phyloP scores from a whole-genome alignment of 2,329 filamentous ascomycete genomes.

The Ophiognomonia clavigignenti-juglandacearum region DNA sequence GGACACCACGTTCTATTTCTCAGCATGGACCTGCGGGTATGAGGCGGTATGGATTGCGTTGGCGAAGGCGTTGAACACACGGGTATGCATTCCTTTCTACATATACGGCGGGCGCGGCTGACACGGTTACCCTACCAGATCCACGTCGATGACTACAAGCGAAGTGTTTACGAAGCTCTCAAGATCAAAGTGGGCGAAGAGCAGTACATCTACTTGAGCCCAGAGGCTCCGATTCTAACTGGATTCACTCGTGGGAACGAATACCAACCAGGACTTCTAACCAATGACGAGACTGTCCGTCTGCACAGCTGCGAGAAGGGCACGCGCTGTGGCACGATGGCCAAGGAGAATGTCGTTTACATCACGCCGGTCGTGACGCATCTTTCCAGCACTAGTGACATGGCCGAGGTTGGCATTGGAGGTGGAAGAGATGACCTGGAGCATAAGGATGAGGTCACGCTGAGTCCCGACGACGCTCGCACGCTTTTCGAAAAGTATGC shows the following conservation, averaged over 20 bases:
- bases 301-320: conserved; percentile 86
- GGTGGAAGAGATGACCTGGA: conserved; percentile 74
- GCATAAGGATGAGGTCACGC: conserved; percentile 58
- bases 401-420: conserved; percentile 71
- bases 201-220: conserved; percentile 38
- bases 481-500: conserved; percentile 30
- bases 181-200: conserved; percentile 36
- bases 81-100: conserved; percentile 33
- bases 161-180: conserved; percentile 65
- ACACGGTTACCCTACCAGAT: conserved; percentile 39
- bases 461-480: conserved; percentile 49
- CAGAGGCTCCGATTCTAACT: conserved; percentile 62
- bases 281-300: conserved; percentile 53
- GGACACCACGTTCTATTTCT: conserved; percentile 76
- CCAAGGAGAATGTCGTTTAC: conserved; percentile 51
- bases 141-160: conserved; percentile 79
- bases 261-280: conserved; percentile 66
- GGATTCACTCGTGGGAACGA: conserved; percentile 74
- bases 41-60: conserved; percentile 89
- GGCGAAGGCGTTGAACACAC: conserved; percentile 62
- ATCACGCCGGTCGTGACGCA: conserved; percentile 76
- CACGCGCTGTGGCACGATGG: conserved; percentile 49
- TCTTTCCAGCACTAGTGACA: conserved; percentile 51
- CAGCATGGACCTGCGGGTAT: conserved; percentile 80
- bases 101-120: background rate